A percentile compares a stretch with the other conserved stretches of the same genome.
Evolutionary conservation across 2,329 filamentous ascomycete species (phyloP).

Genomic region (Cercospora zeina): DNA sequence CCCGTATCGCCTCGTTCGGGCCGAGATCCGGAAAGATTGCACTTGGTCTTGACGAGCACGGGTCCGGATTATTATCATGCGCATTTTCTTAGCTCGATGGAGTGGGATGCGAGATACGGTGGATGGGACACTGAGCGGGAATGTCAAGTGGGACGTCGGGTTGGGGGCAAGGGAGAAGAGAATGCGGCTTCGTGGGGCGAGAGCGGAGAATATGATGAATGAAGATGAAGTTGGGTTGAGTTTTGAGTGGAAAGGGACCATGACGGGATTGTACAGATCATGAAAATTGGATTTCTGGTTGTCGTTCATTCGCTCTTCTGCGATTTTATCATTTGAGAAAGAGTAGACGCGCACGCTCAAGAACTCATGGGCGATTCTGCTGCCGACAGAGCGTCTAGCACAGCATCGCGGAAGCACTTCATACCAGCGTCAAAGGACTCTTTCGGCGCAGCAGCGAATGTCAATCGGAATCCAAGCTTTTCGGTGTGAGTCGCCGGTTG

Average conservation of each 20-base stretch:
- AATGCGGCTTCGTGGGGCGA: conserved; percentile 11
- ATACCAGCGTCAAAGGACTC: conserved; percentile 19
- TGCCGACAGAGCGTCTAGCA: not conserved
- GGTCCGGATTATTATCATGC: conserved; percentile 15
- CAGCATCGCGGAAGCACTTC: conserved; percentile 17
- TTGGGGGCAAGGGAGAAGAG: conserved; percentile 1
- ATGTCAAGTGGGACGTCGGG: not conserved
- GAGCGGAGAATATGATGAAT: not conserved
- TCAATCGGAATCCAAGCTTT: conserved; percentile 13
- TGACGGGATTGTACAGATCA: conserved; percentile 8
- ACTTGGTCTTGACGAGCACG: conserved; percentile 9
- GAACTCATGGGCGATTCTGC: not conserved
- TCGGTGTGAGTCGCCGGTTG: not conserved
- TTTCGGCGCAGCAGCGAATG: conserved; percentile 19
- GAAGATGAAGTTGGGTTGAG: conserved; percentile 4
- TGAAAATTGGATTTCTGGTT: too few relatives aligned
- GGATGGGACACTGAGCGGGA: not conserved
- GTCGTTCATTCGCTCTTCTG: not conserved
- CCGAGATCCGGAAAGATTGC: conserved; percentile 1
- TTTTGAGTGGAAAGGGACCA: conserved; percentile 10
- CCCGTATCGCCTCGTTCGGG: conserved; percentile 8
- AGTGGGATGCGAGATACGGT: conserved; percentile 5
- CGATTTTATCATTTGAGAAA: not conserved
- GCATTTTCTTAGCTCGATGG: conserved; percentile 14
- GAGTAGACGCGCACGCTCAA: not conserved